Conservation (phyloP, 768 basidiomycete genomes). For the Tricholoma hemisulphureum region DNA sequence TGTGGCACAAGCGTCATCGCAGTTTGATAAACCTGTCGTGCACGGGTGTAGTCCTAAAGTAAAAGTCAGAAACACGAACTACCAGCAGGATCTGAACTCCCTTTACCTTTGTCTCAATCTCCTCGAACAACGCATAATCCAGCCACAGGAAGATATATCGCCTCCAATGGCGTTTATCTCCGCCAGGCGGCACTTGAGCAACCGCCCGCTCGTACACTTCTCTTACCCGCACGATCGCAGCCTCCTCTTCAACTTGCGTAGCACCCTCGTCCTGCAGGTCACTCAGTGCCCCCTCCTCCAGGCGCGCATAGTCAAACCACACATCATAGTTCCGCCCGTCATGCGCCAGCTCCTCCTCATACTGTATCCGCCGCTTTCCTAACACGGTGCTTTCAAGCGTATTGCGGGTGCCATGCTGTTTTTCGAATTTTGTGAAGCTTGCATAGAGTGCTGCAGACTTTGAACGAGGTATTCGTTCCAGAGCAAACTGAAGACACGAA, state of each 20-base stretch:
- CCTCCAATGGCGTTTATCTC: constrained; percentile 90
- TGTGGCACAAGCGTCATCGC: constrained; percentile 88
- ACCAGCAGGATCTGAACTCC: background rate
- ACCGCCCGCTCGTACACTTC: constrained; percentile 97
- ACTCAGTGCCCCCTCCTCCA: constrained; percentile 86
- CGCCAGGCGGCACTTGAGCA: constrained; percentile 91
- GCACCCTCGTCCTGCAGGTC: constrained; percentile 75
- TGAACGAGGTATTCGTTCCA: constrained; percentile 86
- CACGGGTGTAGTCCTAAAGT: constrained; percentile 75
- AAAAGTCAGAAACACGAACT: background rate
- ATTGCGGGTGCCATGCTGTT: constrained; percentile 88
- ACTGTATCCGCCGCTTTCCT: constrained; percentile 97
- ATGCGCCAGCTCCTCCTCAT: constrained; percentile 92
- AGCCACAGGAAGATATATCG: constrained; percentile 92
- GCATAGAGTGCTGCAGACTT: constrained; percentile 88
- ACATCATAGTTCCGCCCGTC: constrained; percentile 95
- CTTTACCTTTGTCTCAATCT: constrained; percentile 86
- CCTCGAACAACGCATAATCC: constrained; percentile 95
- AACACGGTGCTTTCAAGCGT: constrained; percentile 92
- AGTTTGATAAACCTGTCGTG: constrained; percentile 91
- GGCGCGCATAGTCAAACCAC: constrained; percentile 94
- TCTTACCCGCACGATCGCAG: constrained; percentile 64
- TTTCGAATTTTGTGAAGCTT: constrained; percentile 96
- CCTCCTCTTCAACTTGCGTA: constrained; percentile 66
- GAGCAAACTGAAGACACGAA: constrained; percentile 69